Evolutionary conservation across 306 rosid genomes (phyloP).

Genomic region (Vigna unguiculata): DNA sequence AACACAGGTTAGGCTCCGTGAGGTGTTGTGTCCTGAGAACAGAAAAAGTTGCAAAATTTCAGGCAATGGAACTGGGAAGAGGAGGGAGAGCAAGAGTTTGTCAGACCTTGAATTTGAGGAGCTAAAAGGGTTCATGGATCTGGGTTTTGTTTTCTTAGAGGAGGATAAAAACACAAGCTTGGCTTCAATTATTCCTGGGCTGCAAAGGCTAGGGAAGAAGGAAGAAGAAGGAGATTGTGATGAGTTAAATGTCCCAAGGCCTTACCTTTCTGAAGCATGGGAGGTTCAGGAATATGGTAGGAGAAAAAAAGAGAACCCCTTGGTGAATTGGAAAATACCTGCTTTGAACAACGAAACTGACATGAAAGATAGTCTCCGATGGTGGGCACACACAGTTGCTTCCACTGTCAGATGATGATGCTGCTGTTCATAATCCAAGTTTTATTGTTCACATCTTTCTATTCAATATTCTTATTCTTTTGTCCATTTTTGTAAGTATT

Average conservation of each 20-base stretch:
- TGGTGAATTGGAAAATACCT: slow-evolving; percentile 78
- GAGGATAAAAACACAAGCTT: slow-evolving; percentile 80
- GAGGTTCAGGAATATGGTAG: slow-evolving; percentile 48
- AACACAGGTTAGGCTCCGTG: neutral
- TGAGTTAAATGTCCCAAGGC: slow-evolving; percentile 58
- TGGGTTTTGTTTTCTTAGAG: slow-evolving; percentile 89
- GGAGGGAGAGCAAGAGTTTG: slow-evolving; percentile 69
- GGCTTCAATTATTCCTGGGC: slow-evolving; percentile 82
- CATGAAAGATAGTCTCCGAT: slow-evolving; percentile 73
- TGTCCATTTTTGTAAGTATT: slow-evolving; percentile 20
- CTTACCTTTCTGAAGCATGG: slow-evolving; percentile 96
- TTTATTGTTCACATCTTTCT: neutral
- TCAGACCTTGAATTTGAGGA: slow-evolving; percentile 89
- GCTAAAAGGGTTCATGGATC: slow-evolving; percentile 94
- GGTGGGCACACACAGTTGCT: slow-evolving; percentile 95
- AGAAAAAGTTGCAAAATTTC: slow-evolving; percentile 24
- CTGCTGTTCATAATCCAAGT: slow-evolving; percentile 9
- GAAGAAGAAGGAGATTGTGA: slow-evolving; percentile 24
- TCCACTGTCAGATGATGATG: slow-evolving; percentile 74
- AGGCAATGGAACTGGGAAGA: slow-evolving; percentile 33
- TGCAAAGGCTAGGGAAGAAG: slow-evolving; percentile 71
- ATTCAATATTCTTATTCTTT: neutral
- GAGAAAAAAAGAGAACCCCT: slow-evolving; percentile 55
- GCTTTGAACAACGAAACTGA: slow-evolving; percentile 60
- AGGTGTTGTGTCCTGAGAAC: slow-evolving; percentile 37